A percentile compares a stretch with the other conserved stretches of the same genome.
Evolutionary conservation across 208 protist genomes (phyloP).

Genomic region (Phytomonas sp.): DNA sequence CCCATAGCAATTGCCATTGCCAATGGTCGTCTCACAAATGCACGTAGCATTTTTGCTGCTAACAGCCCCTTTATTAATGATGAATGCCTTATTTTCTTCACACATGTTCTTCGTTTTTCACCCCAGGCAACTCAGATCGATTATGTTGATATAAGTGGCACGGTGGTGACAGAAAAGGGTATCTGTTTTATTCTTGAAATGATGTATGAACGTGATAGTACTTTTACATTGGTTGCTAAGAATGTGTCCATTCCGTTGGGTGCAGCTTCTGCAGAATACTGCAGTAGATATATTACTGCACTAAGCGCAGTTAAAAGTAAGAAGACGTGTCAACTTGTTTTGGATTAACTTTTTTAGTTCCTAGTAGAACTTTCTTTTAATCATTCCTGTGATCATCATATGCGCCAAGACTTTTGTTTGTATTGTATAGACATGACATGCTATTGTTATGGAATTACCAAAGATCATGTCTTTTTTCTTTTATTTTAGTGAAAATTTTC

Average conservation of each 20-base stretch:
- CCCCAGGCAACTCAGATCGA: conserved; percentile 59
- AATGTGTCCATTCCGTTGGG: conserved; percentile 22
- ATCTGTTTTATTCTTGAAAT: conserved; percentile 75
- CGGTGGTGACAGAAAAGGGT: conserved; percentile 61
- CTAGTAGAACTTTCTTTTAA: background rate
- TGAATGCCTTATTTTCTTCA: conserved; percentile 61
- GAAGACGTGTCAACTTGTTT: background rate
- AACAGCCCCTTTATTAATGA: conserved; percentile 59
- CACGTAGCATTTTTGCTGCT: conserved; percentile 44
- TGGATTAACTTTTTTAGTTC: background rate
- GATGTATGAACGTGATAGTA: conserved; percentile 55
- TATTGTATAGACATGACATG: background rate
- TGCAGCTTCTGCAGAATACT: conserved; percentile 1
- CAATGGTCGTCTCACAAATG: conserved; percentile 61
- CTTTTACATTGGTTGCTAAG: conserved; percentile 63
- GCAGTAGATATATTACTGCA: background rate
- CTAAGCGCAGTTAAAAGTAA: background rate
- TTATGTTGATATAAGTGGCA: conserved; percentile 74
- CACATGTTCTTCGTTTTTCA: conserved; percentile 73
- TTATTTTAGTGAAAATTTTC: background rate
- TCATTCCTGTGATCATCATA: background rate
- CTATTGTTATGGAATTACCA: background rate
- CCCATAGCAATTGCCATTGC: conserved; percentile 63
- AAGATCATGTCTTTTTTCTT: background rate
- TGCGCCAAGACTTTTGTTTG: background rate